Evolutionary conservation across 768 basidiomycete genomes (phyloP), one percentile per base, ranked within the genome.

Genomic region (Lactarius quietus): DNA sequence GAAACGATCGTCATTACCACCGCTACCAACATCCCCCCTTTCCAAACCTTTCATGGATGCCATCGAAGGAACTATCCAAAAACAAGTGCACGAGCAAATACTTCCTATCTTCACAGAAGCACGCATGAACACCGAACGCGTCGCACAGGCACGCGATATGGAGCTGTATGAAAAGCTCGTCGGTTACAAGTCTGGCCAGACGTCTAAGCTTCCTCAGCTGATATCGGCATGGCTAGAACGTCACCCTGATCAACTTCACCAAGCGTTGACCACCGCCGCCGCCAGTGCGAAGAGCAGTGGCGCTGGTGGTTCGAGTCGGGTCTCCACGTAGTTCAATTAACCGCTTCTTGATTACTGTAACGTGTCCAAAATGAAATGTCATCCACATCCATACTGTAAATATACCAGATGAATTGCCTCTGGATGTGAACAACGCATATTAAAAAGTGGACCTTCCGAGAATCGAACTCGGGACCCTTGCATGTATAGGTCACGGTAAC

Each of bases 391-490:
- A 6, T 45, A 9, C 10, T 48, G 45, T 48, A 48, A 23, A 48
- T 48, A 48, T 7, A 45, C 10, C 43, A 6, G 14, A 15, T 14
- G n/a, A 28, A 1, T 57, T 63, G 4, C 9, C 38, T 4, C 29
- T n/a, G 33, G 28, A 18, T 20, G 17, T 57, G 20, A 51, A 45
- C 43, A 28, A 59, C 15, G 17, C 29, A 26, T 18, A 20, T 31
- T 57, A 78, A 79, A 81, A 70, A 71, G n/a, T 82, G 81, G 81
- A 82, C 81, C 82, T 81, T 80, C 81, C 81, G 82, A 82, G 81
- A 80, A 80, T 82, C 80, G 81, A 82, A 82, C 81, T 82, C 82
- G 81, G 82, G 82, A 83, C 81, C 81, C 81, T 83, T 83, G 81
- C 81, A 82, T 82, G n/a, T n/a, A 55, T 20, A 45, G 60, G 72